These are phyloP conservation scores for Rhizophagus clarus DNA, from an alignment of 192 early-diverging fungal genomes.

Conservation along the genomic window DNA sequence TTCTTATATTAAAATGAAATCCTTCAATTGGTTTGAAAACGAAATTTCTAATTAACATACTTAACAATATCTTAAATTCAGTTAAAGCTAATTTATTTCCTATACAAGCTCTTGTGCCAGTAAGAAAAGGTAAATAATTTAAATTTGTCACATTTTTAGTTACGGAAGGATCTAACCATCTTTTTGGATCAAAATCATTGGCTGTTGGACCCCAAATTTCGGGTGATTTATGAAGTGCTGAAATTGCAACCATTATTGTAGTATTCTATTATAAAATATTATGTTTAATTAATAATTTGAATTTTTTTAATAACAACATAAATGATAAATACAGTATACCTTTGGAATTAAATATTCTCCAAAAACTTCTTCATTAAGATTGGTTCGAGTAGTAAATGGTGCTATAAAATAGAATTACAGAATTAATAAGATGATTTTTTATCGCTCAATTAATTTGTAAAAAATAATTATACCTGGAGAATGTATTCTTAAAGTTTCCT, in stretches of 20 bases:
- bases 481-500: constrained; percentile 53
- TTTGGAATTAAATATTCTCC: constrained; percentile 54
- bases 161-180: constrained; percentile 50
- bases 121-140: constrained; percentile 49
- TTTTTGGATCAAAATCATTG: constrained; percentile 52
- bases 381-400: constrained; percentile 43
- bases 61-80: constrained; percentile 58
- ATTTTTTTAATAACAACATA: background rate
- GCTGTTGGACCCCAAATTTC: background rate
- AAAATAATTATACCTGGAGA: constrained; percentile 36
- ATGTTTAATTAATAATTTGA: background rate
- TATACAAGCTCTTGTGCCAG: constrained; percentile 60
- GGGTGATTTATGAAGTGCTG: too few species aligned
- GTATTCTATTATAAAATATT: too few species aligned
- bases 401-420: constrained; percentile 26
- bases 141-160: constrained; percentile 35
- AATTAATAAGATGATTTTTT: too few species aligned
- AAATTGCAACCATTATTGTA: too few species aligned
- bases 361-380: constrained; percentile 40
- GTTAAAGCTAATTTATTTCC: constrained; percentile 57
- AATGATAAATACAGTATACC: constrained; percentile 11
- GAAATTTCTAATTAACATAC: constrained; percentile 16
- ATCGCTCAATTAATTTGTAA: too few species aligned
- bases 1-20: background rate
- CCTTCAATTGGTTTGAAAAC: background rate